Evolutionary conservation across 495 filamentous ascomycete species (phyloP).

Genomic region (Eremomyces bilateralis): DNA sequence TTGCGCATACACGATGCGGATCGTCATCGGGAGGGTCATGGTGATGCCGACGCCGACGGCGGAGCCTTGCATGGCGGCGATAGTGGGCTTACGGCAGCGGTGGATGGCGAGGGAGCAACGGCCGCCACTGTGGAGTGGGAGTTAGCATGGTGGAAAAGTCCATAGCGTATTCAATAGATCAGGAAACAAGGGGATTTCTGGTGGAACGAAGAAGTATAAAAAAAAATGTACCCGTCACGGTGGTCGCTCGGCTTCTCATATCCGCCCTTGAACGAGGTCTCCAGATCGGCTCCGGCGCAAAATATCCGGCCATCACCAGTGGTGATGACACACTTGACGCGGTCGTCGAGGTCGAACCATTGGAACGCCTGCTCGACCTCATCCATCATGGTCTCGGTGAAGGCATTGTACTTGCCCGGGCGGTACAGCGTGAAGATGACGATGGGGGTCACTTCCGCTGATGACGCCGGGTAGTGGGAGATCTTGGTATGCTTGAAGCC

Average conservation of each 20-base stretch:
- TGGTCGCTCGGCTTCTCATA: slow-evolving; percentile 18
- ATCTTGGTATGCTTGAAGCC: slow-evolving; percentile 29
- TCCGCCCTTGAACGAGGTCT: slow-evolving; percentile 24
- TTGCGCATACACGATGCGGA: slow-evolving; percentile 30
- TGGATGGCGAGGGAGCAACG: slow-evolving; percentile 36
- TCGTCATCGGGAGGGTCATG: slow-evolving; percentile 38
- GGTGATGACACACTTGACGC: slow-evolving; percentile 33
- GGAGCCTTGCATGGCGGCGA: slow-evolving; percentile 41
- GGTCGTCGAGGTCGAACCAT: slow-evolving; percentile 28
- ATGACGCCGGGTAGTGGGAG: slow-evolving; percentile 28
- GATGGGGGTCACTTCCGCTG: slow-evolving; percentile 29
- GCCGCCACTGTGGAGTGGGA: slow-evolving; percentile 22
- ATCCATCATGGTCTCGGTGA: slow-evolving; percentile 31
- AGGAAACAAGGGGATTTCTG: background rate
- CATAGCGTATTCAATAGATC: too few relatives aligned
- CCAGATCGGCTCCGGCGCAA: slow-evolving; percentile 45
- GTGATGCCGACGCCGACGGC: slow-evolving; percentile 49
- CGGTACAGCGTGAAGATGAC: slow-evolving; percentile 35
- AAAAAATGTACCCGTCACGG: slow-evolving; percentile 25
- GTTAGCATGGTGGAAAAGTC: background rate
- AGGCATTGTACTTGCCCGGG: slow-evolving; percentile 39
- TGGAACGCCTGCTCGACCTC: slow-evolving; percentile 32
- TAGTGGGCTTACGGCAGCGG: slow-evolving; percentile 38
- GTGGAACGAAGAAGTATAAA: background rate
- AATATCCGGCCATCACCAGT: slow-evolving; percentile 38